Percentiles rank a stretch among this genome's conserved stretches.
Conservation (phyloP, 768 basidiomycete genomes). For the Suillus brevipes region DNA sequence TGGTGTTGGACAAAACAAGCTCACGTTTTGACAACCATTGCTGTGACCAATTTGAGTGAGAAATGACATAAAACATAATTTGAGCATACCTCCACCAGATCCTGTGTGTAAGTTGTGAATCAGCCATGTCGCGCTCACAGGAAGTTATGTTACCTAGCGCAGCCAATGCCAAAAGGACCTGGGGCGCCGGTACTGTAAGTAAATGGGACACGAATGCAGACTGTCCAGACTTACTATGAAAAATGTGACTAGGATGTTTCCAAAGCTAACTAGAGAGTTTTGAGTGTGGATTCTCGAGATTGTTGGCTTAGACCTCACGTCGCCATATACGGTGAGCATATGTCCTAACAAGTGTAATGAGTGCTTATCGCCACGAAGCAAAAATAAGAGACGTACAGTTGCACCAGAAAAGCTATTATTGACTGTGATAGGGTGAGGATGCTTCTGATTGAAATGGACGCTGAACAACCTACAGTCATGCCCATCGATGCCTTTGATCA, state of each 20-base stretch:
- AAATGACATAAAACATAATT: neutral
- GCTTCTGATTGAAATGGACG: neutral
- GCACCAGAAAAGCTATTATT: slow-evolving; percentile 36
- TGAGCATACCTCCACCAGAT: slow-evolving; percentile 29
- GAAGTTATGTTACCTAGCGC: slow-evolving; percentile 23
- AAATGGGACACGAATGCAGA: neutral
- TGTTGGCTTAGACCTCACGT: slow-evolving; percentile 21
- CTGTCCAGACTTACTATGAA: slow-evolving; percentile 29
- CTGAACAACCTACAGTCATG: slow-evolving; percentile 25
- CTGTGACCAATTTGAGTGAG: slow-evolving; percentile 18
- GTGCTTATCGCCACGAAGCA: neutral
- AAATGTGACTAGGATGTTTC: slow-evolving; percentile 29
- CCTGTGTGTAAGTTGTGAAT: slow-evolving; percentile 15
- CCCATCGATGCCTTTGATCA: slow-evolving; percentile 35
- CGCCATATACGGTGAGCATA: slow-evolving; percentile 41
- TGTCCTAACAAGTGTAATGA: slow-evolving; percentile 20
- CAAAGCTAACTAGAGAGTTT: slow-evolving; percentile 30
- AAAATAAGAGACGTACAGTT: slow-evolving; percentile 27
- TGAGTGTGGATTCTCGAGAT: neutral
- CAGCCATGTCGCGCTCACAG: neutral
- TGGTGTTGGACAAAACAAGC: neutral
- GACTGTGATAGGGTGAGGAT: slow-evolving; percentile 21
- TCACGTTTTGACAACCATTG: slow-evolving; percentile 36
- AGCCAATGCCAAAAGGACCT: slow-evolving; percentile 30
- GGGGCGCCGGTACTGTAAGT: neutral